Evolutionary conservation across 257 asterid genomes (phyloP).

Genomic region (Rubia yunnanensis): DNA sequence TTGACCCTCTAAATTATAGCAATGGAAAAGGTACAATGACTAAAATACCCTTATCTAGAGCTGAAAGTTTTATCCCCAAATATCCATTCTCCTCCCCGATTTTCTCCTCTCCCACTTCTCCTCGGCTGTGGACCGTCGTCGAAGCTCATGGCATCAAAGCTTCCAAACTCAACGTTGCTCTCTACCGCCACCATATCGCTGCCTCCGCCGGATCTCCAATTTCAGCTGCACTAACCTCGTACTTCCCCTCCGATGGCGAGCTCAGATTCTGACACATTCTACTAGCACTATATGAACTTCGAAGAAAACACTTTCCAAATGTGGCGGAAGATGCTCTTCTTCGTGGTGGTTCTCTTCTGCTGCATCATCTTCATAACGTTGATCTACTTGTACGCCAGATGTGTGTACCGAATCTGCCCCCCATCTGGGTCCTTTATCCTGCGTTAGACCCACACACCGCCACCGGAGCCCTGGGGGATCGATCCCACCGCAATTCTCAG

Average conservation of each 20-base stretch:
- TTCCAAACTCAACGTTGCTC: neutral
- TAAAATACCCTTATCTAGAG: too few relatives aligned
- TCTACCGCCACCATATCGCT: slow-evolving; percentile 3
- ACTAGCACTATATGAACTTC: slow-evolving; percentile 68
- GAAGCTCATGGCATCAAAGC: too few relatives aligned
- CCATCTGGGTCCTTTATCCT: slow-evolving; percentile 6
- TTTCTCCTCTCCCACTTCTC: too few relatives aligned
- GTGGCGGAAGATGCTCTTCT: slow-evolving; percentile 63
- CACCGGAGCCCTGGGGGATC: slow-evolving; percentile 36
- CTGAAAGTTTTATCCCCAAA: too few relatives aligned
- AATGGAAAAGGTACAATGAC: too few relatives aligned
- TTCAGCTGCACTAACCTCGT: neutral
- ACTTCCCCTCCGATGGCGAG: neutral
- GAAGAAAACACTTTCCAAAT: slow-evolving; percentile 66
- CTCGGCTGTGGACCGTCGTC: too few relatives aligned
- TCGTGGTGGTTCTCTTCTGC: slow-evolving; percentile 46
- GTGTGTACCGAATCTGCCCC: slow-evolving; percentile 41
- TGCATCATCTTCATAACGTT: slow-evolving; percentile 33
- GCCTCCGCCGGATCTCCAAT: neutral
- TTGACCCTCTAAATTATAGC: too few relatives aligned
- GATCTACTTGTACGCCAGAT: slow-evolving; percentile 47
- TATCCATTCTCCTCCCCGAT: too few relatives aligned
- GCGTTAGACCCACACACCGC: slow-evolving; percentile 29
- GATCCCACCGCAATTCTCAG: slow-evolving; percentile 41
- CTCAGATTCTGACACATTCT: slow-evolving; percentile 35